Evolutionary conservation across 106 monocot species (phyloP), one percentile per base, ranked within the genome.

Genomic region (Allium sativum): DNA sequence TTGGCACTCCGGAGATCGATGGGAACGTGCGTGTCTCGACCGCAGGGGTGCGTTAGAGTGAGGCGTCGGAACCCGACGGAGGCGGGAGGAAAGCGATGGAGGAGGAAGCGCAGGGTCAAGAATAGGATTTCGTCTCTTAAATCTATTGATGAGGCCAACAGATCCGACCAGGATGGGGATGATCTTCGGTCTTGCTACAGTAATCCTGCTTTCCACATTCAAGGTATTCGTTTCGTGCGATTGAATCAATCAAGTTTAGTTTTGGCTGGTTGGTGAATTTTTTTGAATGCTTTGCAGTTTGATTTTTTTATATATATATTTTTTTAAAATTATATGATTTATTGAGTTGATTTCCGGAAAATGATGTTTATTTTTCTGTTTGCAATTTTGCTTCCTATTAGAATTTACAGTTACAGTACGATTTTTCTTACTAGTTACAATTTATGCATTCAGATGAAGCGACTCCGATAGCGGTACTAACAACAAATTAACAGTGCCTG

Each of bases 1-100:
- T 3, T 50, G 48, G 15, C 48, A 11, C 11, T 12, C 48, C 11
- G 48, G 48, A 50, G 48, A 50, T 50, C 48, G 52, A 65, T 65
- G 64, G 64, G 64, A 65, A 51, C 64, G 15, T 65, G 64, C 64
- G 13, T 52, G 12, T 65, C 64, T 31, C 21, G 50, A 9, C 64
- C 64, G 14, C 45, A 50, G 10, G 40, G 64, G 2, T 65, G 64
- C 64, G 64, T 52, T 40, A 20, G n/a, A 2, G 52, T n/a, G 14
- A 48, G 64, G 51, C 48, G 64, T 15, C 22, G 44, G 51, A 8
- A 9, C 44, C 4, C 62, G 45, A 1, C 46, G 21, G 62, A 62
- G 9, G 47, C 12, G 1, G 21, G 8, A 11, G 31, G 31, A 16
- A 17, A n/a, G 52, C 45, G 44, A 52, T 31, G 31, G 51, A 20